Percentiles rank a stretch among this genome's conserved stretches.
Conservation (phyloP, 129 eudicot genomes). For the Scalesia atractyloides region DNA sequence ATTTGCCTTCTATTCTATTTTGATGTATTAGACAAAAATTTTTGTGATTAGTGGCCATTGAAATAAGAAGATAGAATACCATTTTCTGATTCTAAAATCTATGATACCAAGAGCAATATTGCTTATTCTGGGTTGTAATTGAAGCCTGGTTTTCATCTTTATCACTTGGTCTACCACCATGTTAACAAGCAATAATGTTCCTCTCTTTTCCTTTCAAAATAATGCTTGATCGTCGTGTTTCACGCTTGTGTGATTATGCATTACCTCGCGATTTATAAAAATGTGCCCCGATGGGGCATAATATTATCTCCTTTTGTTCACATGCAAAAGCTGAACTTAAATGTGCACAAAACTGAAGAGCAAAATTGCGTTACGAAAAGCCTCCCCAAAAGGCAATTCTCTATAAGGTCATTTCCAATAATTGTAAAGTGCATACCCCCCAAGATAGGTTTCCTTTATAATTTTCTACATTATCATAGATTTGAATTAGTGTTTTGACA, state of each 20-base stretch:
- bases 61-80: background rate
- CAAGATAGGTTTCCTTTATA: constrained; percentile 15
- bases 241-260: background rate
- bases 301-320: constrained; percentile 7
- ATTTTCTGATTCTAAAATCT: background rate
- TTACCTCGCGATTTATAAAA: background rate
- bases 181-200: background rate
- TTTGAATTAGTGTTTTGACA: background rate
- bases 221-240: background rate
- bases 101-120: background rate
- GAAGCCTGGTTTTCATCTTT: background rate
- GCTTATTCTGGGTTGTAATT: no score
- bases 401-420: constrained; percentile 23
- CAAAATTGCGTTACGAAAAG: constrained; percentile 24
- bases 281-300: background rate
- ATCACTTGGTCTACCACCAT: background rate
- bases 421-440: constrained; percentile 19
- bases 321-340: constrained; percentile 9
- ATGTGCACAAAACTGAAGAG: constrained; percentile 20
- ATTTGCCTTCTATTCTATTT: no score
- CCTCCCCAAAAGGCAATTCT: constrained; percentile 1
- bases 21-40: no score
- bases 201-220: background rate
- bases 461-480: background rate
- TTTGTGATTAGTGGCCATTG: no score